Evolutionary conservation across 768 basidiomycete genomes (phyloP), one percentile per base, ranked within the genome.

Genomic region (Amanita rubescens): DNA sequence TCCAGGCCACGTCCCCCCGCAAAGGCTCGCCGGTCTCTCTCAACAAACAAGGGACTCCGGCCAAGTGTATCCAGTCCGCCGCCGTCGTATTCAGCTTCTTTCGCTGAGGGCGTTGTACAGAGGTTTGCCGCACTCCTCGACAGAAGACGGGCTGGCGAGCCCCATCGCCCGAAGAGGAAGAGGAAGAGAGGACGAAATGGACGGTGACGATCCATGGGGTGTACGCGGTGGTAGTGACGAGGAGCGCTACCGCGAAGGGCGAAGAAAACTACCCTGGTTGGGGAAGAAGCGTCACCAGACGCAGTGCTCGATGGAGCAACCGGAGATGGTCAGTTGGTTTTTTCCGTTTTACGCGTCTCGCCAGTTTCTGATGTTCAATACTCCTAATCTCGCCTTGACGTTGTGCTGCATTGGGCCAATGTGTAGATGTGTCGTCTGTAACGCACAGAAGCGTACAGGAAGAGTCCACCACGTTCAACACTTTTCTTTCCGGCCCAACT

Each of bases 241-340:
- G 19, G 11, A 35, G 17, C 32, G 14, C 43, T 44, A 53, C 33
- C 33, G 12, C 20, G 33, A 24, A n/a, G 10, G 59, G 61, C 22
- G 63, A 60, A 46, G 62, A 60, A 45, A 49, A 30, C 60, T 48
- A 82, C 30, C 5, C 22, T 15, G 37, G 11, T 15, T 39, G 47
- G 47, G 47, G 9, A 19, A 47, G 25, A n/a, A 82, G 84, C 67
- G 61, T 87, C 86, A n/a, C 75, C 81, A 35, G 87, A 85, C 60
- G 87, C 90, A 60, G 75, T 92, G 39, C 75, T 93, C 33, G 68
- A 81, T 42, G 82, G 84, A 63, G 90, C 89, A 0, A 85, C 93
- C 58, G 85, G 81, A 63, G 81, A 77, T 58, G 89, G 90, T 87
- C 63, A 47, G 82, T 68, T 42, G 39, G n/a, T 17, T 20, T 54